These are phyloP conservation scores for Quercus rubra DNA, from an alignment of 306 rosid species.

Conservation along the genomic window DNA sequence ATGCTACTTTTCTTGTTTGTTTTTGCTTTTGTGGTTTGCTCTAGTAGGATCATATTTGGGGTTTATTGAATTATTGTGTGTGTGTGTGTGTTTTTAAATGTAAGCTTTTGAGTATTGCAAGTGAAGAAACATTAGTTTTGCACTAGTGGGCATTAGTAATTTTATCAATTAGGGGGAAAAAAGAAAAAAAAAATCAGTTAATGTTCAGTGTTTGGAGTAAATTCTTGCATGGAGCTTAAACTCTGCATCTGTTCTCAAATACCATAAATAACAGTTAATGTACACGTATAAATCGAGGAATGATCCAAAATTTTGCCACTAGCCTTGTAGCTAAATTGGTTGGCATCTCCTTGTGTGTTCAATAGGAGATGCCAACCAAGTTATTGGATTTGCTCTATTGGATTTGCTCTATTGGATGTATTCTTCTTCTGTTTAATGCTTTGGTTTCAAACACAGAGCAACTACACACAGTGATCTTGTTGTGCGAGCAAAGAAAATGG, in stretches of 20 bases:
- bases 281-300: no score
- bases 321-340: no score
- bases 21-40: not conserved
- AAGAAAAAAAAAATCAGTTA: not conserved
- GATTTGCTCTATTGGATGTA: not conserved
- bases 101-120: not conserved
- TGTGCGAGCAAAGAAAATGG: constrained; percentile 82
- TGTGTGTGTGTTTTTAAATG: not conserved
- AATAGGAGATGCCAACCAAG: no score
- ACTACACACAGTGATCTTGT: constrained; percentile 44
- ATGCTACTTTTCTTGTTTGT: not conserved
- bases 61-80: not conserved
- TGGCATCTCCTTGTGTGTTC: no score
- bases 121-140: not conserved
- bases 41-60: not conserved
- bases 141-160: not conserved
- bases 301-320: no score
- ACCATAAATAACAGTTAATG: not conserved
- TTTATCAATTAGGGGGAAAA: not conserved
- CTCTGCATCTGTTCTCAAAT: not conserved
- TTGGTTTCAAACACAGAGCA: not conserved
- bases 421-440: not conserved
- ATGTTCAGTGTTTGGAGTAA: not conserved
- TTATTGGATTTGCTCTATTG: not conserved
- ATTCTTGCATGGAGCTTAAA: not conserved